A percentile compares a stretch with the other conserved stretches of the same genome.
Evolutionary conservation across 129 eudicot species (phyloP).

Genomic region (Escallonia herrerae): DNA sequence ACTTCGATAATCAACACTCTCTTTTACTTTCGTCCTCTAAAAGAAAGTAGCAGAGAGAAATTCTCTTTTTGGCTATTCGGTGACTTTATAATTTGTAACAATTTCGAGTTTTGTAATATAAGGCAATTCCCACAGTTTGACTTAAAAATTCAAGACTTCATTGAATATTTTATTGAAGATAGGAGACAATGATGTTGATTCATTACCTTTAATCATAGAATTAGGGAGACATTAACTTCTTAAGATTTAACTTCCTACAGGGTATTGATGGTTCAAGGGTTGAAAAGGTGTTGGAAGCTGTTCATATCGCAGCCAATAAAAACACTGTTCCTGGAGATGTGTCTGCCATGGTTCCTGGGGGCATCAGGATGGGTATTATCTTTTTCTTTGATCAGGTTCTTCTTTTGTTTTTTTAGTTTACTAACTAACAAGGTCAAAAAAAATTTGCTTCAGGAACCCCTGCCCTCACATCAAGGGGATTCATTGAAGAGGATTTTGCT

Average conservation of each 20-base stretch:
- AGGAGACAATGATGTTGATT: background rate
- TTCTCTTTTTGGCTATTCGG: too few species aligned
- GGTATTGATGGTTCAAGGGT: conserved; percentile 98
- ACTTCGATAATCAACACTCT: too few species aligned
- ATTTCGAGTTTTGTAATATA: too few species aligned
- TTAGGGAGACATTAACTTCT: background rate
- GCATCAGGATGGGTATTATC: conserved; percentile 84
- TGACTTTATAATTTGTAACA: too few species aligned
- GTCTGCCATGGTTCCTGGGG: conserved; percentile 99
- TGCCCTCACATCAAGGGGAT: conserved; percentile 98
- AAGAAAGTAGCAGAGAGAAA: too few species aligned
- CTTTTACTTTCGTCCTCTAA: too few species aligned
- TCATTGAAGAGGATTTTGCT: conserved; percentile 89
- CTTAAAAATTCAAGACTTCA: too few species aligned
- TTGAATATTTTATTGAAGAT: too few species aligned
- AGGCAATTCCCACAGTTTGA: too few species aligned
- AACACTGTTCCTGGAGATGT: conserved; percentile 99
- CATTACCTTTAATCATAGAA: background rate
- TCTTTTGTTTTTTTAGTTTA: background rate
- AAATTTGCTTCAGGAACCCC: conserved; percentile 65
- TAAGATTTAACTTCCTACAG: conserved; percentile 25
- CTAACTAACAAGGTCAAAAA: background rate
- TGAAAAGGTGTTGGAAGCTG: conserved; percentile 97
- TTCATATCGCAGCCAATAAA: conserved; percentile 95
- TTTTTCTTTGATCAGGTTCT: background rate